A percentile compares a stretch with the other conserved stretches of the same genome.
phyloP scores from a whole-genome alignment of 2,329 filamentous ascomycete species.

The Neofusicoccum sp. region DNA sequence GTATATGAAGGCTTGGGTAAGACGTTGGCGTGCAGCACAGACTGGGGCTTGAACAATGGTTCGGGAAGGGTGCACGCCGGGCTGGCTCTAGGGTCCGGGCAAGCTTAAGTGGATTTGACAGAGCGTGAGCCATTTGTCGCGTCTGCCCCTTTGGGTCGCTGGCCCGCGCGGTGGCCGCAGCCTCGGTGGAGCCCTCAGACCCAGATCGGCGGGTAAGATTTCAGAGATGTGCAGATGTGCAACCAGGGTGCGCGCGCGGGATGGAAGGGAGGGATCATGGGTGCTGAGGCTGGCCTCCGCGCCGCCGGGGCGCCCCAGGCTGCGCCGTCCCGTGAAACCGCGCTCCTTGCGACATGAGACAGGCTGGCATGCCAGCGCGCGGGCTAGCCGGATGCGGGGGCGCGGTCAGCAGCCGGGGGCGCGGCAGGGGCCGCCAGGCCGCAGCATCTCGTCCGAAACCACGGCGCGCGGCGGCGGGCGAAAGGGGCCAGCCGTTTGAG shows the following conservation, averaged over 20 bases:
- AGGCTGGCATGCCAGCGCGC: not conserved
- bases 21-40: conserved; percentile 15
- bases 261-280: conserved; percentile 15
- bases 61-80: conserved; percentile 16
- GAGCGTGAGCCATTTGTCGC: conserved; percentile 13
- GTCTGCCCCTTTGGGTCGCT: conserved; percentile 17
- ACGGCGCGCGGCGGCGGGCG: conserved; percentile 7
- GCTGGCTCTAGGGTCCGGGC: conserved; percentile 18
- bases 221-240: conserved; percentile 20
- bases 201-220: conserved; percentile 19
- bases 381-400: not conserved
- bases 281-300: not conserved
- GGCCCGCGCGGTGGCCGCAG: conserved; percentile 15
- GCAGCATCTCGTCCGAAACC: conserved; percentile 15
- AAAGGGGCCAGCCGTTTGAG: conserved; percentile 15
- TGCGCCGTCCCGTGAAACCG: conserved; percentile 13
- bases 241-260: conserved; percentile 17
- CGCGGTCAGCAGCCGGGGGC: not conserved
- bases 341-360: conserved; percentile 15
- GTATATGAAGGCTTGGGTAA: conserved; percentile 19
- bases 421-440: not conserved
- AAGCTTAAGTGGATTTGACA: conserved; percentile 18
- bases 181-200: conserved; percentile 17
- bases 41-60: conserved; percentile 14
- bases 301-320: conserved; percentile 9